Base-by-base conservation (phyloP, 2,329 filamentous ascomycete species). In the Elsinoe batatas region DNA sequence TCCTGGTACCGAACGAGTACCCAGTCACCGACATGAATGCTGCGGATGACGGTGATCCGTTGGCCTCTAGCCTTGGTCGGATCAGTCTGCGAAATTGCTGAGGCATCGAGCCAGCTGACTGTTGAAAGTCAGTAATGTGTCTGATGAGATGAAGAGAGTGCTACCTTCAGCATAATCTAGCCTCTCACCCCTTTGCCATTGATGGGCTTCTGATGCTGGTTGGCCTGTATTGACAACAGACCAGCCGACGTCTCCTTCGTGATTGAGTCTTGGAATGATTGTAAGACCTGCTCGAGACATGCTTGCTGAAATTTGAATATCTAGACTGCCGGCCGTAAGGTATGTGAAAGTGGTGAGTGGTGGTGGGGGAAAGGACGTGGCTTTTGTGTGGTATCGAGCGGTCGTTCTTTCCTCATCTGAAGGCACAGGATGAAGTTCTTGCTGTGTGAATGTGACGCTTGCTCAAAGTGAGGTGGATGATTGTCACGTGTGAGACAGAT, bases 21-120 rank as follows among this genome's bases (percentile, higher is more conserved):
- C 47, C 47, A 51, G 30, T 51, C 47, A 2, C 47, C 47, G 33
- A 51, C 47, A 51, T 33, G 47, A 13, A 51, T 51, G 32, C 15
- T 13, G 33, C 47, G 47, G 32, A 51, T 51, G 11, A 35, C 17
- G 4, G 37, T 33, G 11, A 38, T 6, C 17, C 47, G 26, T 15
- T 51, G 15, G 47, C 47, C 47, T 22, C 17, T 38, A 51, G 33
- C 47, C 12, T 36, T 12, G 33, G 18, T 18, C 18, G 11, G 12
- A n/a, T 35, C 47, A 3, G n/a, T 13, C 12, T 33, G 12, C 3
- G 47, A 11, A 17, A 13, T 26, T 15, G 35, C 32, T 15, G 26
- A 32, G 7, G 17, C 11, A n/a, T 36, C 26, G 1, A 51, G 13
- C 47, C 47, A 51, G 10, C 32, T 37, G 7, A 51, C 47, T 30